A percentile compares a stretch with the other conserved stretches of the same genome.
Conservation (phyloP, 106 monocot species). For the Phalaenopsis aphrodite region DNA sequence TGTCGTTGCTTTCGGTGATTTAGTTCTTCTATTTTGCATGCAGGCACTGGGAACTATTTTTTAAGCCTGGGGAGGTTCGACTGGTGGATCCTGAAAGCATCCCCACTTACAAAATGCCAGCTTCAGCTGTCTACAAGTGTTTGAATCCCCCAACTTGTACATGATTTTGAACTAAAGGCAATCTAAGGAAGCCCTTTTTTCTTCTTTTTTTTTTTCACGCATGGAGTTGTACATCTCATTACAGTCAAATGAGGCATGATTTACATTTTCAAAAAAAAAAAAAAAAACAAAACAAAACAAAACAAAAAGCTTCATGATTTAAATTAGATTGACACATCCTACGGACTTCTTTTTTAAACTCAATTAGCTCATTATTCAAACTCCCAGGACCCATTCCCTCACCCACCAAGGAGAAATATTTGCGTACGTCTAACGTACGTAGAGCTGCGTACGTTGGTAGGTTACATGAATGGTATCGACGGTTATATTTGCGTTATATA, state of each 20-base stretch:
- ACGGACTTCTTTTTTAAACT: background rate
- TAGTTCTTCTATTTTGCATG: background rate
- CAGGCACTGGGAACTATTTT: constrained; percentile 72
- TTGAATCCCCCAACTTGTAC: constrained; percentile 76
- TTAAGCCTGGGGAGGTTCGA: constrained; percentile 75
- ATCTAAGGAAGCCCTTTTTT: no score
- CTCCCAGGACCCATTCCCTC: no score
- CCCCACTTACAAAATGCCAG: constrained; percentile 57
- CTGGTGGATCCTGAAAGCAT: constrained; percentile 56
- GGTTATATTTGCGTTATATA: no score
- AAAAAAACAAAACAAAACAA: no score
- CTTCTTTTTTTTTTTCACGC: no score
- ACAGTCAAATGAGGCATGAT: background rate
- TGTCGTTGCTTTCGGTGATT: background rate
- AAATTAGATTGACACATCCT: background rate
- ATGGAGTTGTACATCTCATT: background rate
- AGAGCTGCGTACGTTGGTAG: no score
- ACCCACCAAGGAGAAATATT: no score
- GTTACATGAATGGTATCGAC: no score
- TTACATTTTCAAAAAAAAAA: no score
- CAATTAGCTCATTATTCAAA: background rate
- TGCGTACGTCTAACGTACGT: no score
- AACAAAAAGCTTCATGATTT: background rate
- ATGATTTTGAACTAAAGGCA: constrained; percentile 9
- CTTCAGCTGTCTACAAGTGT: constrained; percentile 75